Evolutionary conservation across 2,329 filamentous ascomycete species (phyloP).

Genomic region (Akanthomyces muscarius): DNA sequence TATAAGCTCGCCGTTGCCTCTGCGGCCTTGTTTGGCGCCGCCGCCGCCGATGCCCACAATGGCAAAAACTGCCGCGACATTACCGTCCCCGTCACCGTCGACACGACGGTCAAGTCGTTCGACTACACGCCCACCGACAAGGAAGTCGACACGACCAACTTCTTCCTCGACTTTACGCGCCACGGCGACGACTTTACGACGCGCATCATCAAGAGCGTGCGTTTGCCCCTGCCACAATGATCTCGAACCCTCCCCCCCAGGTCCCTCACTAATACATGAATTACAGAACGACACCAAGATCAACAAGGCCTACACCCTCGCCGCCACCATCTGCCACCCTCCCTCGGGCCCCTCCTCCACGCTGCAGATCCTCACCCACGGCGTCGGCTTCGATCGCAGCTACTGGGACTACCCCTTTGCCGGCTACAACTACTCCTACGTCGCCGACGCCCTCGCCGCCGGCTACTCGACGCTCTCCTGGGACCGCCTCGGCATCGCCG

Average conservation of each 20-base stretch:
- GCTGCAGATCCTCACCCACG: constrained; percentile 40
- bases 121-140: constrained; percentile 33
- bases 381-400: constrained; percentile 39
- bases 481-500: constrained; percentile 59
- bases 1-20: constrained; percentile 19
- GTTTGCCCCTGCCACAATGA: constrained; percentile 16
- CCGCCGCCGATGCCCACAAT: constrained; percentile 24
- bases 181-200: constrained; percentile 49
- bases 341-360: constrained; percentile 36
- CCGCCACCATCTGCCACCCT: constrained; percentile 58
- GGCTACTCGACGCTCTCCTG: constrained; percentile 58
- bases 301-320: constrained; percentile 52
- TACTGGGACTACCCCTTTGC: constrained; percentile 61
- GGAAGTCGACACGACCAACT: constrained; percentile 56
- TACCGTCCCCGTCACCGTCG: constrained; percentile 45
- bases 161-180: constrained; percentile 46
- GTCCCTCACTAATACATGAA: neutral
- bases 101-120: neutral
- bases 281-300: constrained; percentile 43
- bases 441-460: constrained; percentile 49
- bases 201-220: constrained; percentile 40
- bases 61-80: constrained; percentile 45
- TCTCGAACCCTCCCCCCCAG: too few relatives aligned
- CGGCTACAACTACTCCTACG: constrained; percentile 60
- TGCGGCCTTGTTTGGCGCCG: constrained; percentile 25